Conservation (phyloP, 202 grass and related monocot genomes). For the Hordeum pubiflorum region DNA sequence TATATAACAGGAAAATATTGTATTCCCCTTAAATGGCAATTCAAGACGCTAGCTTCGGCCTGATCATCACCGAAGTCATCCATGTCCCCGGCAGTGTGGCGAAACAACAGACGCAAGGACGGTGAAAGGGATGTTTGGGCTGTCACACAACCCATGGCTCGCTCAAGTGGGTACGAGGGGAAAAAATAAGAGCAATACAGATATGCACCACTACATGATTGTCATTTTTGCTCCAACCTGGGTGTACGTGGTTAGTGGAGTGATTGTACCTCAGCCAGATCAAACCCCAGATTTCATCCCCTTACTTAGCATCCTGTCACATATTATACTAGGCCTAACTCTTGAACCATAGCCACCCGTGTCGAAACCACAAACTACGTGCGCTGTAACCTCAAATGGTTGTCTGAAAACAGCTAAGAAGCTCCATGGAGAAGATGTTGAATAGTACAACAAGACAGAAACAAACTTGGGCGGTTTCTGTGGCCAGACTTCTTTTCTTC, state of each 20-base stretch:
- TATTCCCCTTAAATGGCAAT: too few species aligned
- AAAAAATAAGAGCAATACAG: neutral
- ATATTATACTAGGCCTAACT: neutral
- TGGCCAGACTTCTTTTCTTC: neutral
- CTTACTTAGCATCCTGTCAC: too few species aligned
- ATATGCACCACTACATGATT: neutral
- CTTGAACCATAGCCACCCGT: neutral
- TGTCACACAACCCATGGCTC: neutral
- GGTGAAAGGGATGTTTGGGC: neutral
- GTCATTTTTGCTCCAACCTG: neutral
- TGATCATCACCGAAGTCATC: too few species aligned
- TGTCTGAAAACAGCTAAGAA: neutral
- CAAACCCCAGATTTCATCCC: too few species aligned
- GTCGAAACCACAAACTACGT: neutral
- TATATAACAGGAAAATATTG: too few species aligned
- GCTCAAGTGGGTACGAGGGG: too few species aligned
- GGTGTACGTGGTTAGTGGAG: too few species aligned
- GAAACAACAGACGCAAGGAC: neutral
- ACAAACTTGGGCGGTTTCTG: conserved; percentile 9
- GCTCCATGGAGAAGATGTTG: neutral
- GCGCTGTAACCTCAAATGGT: neutral
- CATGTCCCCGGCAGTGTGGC: neutral
- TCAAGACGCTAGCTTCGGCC: too few species aligned
- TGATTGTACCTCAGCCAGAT: too few species aligned
- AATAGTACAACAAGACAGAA: neutral